phyloP scores from a whole-genome alignment of 495 filamentous ascomycete species.

The Cryomyces minteri region DNA sequence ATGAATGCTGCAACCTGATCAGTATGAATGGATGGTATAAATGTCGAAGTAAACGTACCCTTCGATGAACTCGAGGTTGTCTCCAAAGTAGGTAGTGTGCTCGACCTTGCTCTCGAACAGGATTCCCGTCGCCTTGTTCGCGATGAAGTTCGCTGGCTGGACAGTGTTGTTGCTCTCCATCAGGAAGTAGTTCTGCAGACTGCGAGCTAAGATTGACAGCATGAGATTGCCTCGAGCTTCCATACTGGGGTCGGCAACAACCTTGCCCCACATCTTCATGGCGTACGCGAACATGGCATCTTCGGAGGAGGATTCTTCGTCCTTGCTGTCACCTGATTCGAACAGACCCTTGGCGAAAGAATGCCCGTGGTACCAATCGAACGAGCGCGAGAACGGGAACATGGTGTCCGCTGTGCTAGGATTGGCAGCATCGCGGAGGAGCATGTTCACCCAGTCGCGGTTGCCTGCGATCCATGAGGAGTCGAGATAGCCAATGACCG shows the following conservation, averaged over 20 bases:
- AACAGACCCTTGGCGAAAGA: conserved; percentile 94
- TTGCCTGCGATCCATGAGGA: conserved; percentile 55
- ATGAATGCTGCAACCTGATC: conserved; percentile 39
- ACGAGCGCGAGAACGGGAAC: conserved; percentile 74
- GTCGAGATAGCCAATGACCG: conserved; percentile 69
- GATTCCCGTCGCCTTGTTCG: conserved; percentile 81
- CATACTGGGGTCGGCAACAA: conserved; percentile 56
- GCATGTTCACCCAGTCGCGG: conserved; percentile 59
- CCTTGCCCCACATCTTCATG: conserved; percentile 83
- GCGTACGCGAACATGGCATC: conserved; percentile 70
- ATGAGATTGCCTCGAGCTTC: conserved; percentile 78
- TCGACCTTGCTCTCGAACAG: conserved; percentile 95
- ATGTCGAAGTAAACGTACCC: conserved; percentile 25
- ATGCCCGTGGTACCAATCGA: conserved; percentile 93
- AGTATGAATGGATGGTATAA: background rate
- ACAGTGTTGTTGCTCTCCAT: conserved; percentile 49
- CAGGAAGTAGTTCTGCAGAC: conserved; percentile 65
- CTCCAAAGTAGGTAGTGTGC: conserved; percentile 86
- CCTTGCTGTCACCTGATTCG: conserved; percentile 77
- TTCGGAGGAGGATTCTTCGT: conserved; percentile 83
- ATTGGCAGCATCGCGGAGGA: conserved; percentile 43
- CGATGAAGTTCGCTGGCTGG: conserved; percentile 58
- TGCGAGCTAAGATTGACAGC: conserved; percentile 53
- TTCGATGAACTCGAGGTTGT: conserved; percentile 66
- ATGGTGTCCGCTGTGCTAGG: conserved; percentile 46